Evolutionary conservation across 305 asterid species (phyloP).

Genomic region (Fraxinus dipetala): DNA sequence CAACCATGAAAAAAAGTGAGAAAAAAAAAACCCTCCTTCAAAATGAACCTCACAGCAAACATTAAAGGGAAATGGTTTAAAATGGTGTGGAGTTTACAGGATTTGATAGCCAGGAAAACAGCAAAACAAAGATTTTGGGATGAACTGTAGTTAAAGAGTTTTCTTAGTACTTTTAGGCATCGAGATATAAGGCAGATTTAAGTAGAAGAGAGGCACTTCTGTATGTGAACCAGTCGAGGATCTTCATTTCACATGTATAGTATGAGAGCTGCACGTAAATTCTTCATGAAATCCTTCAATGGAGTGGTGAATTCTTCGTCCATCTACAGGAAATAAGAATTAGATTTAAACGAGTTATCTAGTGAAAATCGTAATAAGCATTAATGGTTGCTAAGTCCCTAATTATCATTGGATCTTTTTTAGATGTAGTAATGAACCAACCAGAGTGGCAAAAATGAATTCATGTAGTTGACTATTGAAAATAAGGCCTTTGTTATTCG

Average conservation of each 20-base stretch:
- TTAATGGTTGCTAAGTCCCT: not conserved
- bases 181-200: not conserved
- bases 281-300: constrained; percentile 39
- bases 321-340: constrained; percentile 27
- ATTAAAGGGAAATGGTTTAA: constrained; percentile 13
- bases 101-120: constrained; percentile 11
- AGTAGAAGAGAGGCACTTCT: not conserved
- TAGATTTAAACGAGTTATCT: not conserved
- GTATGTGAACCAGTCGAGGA: not conserved
- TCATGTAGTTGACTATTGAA: not conserved
- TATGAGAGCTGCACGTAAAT: constrained; percentile 41
- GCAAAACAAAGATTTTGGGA: not conserved
- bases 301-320: constrained; percentile 29
- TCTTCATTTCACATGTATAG: constrained; percentile 21
- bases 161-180: not conserved
- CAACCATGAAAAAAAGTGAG: constrained; percentile 32
- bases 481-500: not conserved
- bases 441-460: not conserved
- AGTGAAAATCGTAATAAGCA: not conserved
- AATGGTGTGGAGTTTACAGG: constrained; percentile 24
- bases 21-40: constrained; percentile 27
- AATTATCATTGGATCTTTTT: not conserved
- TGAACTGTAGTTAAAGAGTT: not conserved
- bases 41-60: constrained; percentile 41
- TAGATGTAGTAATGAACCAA: not conserved